phyloP scores from a whole-genome alignment of 2,329 filamentous ascomycete genomes.

The Exophiala bonariae region DNA sequence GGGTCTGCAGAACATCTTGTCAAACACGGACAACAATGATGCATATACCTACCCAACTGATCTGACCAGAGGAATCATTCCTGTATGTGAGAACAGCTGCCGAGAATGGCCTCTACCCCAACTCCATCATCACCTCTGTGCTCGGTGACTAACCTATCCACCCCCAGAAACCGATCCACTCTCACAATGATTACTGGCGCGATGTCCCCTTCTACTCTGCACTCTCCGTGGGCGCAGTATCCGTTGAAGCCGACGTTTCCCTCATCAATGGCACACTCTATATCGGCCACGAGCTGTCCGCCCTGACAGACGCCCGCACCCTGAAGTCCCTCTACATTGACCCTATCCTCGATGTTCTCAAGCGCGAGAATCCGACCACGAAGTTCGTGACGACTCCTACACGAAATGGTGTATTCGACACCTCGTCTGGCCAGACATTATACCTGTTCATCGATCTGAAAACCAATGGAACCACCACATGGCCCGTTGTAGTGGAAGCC shows the following conservation, averaged over 20 bases:
- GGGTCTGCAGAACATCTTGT: slow-evolving; percentile 27
- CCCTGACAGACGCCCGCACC: slow-evolving; percentile 39
- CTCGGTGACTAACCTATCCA: too few species aligned
- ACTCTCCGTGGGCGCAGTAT: slow-evolving; percentile 40
- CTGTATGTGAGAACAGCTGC: too few species aligned
- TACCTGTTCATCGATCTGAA: slow-evolving; percentile 67
- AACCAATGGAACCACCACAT: slow-evolving; percentile 57
- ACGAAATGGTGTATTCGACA: slow-evolving; percentile 64
- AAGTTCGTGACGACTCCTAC: slow-evolving; percentile 51
- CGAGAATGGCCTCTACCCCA: too few species aligned
- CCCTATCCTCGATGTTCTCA: slow-evolving; percentile 57
- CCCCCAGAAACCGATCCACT: slow-evolving; percentile 34
- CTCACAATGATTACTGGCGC: slow-evolving; percentile 47
- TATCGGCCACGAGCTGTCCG: slow-evolving; percentile 41
- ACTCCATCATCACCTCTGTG: too few species aligned
- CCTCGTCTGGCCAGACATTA: slow-evolving; percentile 55
- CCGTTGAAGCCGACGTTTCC: slow-evolving; percentile 51
- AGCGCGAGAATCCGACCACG: slow-evolving; percentile 55
- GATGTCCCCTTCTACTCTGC: slow-evolving; percentile 41
- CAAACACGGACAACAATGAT: slow-evolving; percentile 25
- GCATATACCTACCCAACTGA: slow-evolving; percentile 36
- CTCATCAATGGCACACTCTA: slow-evolving; percentile 40
- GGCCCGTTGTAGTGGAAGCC: slow-evolving; percentile 56
- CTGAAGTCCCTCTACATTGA: slow-evolving; percentile 42
- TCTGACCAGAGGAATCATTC: slow-evolving; percentile 38